A percentile compares a stretch with the other conserved stretches of the same genome.
phyloP scores from a whole-genome alignment of 176 grass and related monocot species.

The Cymbopogon citratus region DNA sequence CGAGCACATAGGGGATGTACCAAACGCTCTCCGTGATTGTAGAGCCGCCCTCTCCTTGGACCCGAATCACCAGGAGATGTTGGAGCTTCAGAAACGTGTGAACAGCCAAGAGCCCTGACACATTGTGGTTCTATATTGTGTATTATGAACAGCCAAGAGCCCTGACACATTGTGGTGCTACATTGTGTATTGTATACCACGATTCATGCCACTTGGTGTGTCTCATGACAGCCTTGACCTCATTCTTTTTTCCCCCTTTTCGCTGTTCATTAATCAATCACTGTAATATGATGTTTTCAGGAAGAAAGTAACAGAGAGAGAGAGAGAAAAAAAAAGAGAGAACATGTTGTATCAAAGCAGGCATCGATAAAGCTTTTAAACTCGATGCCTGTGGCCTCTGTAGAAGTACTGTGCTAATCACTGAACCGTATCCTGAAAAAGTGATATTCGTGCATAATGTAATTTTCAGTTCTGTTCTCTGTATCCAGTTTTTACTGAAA shows the following conservation, averaged over 20 bases:
- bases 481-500: not conserved
- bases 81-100: conserved; percentile 86
- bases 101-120: conserved; percentile 76
- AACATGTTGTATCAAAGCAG: not conserved
- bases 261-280: conserved; percentile 14
- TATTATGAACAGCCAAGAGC: conserved; percentile 76
- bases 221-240: conserved; percentile 31
- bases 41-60: conserved; percentile 80
- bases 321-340: not conserved
- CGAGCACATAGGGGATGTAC: conserved; percentile 66
- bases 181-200: conserved; percentile 16
- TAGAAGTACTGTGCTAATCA: conserved; percentile 32
- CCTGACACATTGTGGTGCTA: conserved; percentile 33
- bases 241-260: conserved; percentile 34
- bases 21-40: conserved; percentile 68
- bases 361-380: conserved; percentile 9
- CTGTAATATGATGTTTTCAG: conserved; percentile 24
- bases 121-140: conserved; percentile 19
- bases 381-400: conserved; percentile 21
- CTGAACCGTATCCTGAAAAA: conserved; percentile 13
- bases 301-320: conserved; percentile 6
- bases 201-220: conserved; percentile 18
- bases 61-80: conserved; percentile 88
- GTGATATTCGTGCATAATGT: conserved; percentile 6
- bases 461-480: not conserved